Base-by-base conservation (phyloP, 2,329 filamentous ascomycete genomes). In the Coniella vitis region DNA sequence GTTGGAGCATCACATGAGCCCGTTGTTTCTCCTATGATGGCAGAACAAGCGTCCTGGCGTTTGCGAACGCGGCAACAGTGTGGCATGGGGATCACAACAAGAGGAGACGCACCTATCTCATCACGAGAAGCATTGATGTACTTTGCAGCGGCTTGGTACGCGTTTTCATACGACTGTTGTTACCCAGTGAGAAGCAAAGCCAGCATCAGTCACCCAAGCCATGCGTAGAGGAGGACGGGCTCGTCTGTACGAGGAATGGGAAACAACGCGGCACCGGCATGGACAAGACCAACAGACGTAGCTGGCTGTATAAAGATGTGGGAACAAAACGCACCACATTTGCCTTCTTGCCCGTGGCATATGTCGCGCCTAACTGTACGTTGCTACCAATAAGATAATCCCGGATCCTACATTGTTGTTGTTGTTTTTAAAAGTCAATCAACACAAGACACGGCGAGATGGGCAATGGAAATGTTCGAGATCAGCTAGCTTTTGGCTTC, bases 321-420 rank as follows among this genome's bases (percentile, higher is more conserved):
- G n/a, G 29, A 8, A 17, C 29, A 8, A 19, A 17, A 41, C 45
- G 14, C 37, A 47, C 45, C 17, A 70, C 66, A 1, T 79, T 86
- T 0, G 85, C 81, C 36, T 70, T 66, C 54, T 76, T 68, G 9
- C 81, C 77, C 1, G 79, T 71, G 4, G 70, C 68, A 61, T 91
- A 90, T 0, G 78, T 80, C 3, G 84, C 85, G 17, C 86, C 86
- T 1, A 90, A 75, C 62, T 91, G 87, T 37, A 90, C 86, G 56
- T 90, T 90, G 54, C 73, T 83, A 22, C 73, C 74, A 34, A 74
- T 69, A 8, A 90, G 72, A 57, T 90, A 90, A 20, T 80, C 71
- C 1, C 71, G 70, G 48, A 90, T 81, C 1, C 82, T 81, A 62
- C 17, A 29, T 29, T n/a, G n/a, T n/a, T n/a, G n/a, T n/a, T n/a